Conservation (phyloP, 305 asterid genomes). For the Vinca major region DNA sequence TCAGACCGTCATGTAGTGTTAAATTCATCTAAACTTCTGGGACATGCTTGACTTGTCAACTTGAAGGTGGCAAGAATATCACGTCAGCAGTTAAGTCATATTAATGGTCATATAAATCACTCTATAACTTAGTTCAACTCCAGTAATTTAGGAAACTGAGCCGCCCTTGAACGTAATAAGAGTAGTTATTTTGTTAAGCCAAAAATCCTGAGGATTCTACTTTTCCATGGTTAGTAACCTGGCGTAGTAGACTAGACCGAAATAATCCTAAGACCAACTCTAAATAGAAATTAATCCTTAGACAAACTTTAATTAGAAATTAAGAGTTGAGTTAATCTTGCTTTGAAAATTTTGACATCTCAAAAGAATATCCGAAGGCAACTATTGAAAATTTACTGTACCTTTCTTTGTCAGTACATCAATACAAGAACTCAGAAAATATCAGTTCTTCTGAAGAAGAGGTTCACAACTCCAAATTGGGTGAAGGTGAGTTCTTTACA, state of each 20-base stretch:
- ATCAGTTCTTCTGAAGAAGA: slow-evolving; percentile 67
- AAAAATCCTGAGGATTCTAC: not conserved
- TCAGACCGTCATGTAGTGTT: not conserved
- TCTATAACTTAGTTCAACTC: not conserved
- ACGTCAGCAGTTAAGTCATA: not conserved
- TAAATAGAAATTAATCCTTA: too few species aligned
- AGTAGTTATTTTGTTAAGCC: not conserved
- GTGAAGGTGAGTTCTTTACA: slow-evolving; percentile 49
- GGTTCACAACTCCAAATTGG: slow-evolving; percentile 95
- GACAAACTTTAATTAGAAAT: too few species aligned
- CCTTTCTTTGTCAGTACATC: slow-evolving; percentile 59
- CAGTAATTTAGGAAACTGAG: not conserved
- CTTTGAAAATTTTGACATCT: not conserved
- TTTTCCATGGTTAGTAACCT: slow-evolving; percentile 1
- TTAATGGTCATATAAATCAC: not conserved
- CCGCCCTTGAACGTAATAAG: not conserved
- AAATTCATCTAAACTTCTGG: not conserved
- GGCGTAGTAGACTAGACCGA: not conserved
- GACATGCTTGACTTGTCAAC: slow-evolving; percentile 8
- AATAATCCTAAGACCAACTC: too few species aligned
- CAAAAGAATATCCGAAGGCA: not conserved
- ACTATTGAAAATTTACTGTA: not conserved
- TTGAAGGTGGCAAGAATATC: slow-evolving; percentile 5
- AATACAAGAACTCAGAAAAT: slow-evolving; percentile 70
- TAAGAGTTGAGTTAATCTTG: not conserved